phyloP scores from a whole-genome alignment of 73 alveolate genomes.

The Effrenium voratum region DNA sequence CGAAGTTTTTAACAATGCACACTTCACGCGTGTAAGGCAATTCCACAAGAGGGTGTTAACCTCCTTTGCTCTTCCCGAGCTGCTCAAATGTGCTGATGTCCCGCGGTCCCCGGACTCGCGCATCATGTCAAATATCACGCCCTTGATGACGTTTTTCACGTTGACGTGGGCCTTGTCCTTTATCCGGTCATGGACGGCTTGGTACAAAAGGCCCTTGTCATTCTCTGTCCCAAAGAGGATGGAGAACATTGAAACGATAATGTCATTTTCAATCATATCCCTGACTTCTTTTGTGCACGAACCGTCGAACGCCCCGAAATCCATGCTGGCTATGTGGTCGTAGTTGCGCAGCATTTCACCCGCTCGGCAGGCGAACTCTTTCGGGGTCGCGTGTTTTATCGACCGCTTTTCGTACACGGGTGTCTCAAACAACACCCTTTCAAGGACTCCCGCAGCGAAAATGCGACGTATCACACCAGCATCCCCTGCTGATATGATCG shows the following conservation, averaged over 20 bases:
- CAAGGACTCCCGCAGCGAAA: neutral
- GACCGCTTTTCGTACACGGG: neutral
- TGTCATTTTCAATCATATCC: neutral
- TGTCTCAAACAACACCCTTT: neutral
- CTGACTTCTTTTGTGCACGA: neutral
- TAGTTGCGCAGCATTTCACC: neutral
- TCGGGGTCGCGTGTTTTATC: neutral
- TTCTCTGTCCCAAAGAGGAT: neutral
- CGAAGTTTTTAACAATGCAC: too few species aligned
- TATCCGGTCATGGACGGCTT: neutral
- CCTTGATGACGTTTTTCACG: neutral
- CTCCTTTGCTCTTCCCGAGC: too few species aligned
- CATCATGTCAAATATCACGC: neutral
- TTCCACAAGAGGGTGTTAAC: too few species aligned
- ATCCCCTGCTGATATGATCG: neutral
- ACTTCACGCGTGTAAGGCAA: too few species aligned
- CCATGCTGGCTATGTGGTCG: neutral
- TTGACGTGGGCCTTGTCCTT: neutral
- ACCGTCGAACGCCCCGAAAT: neutral
- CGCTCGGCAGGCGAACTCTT: neutral
- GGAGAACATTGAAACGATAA: neutral
- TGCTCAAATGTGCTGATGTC: too few species aligned
- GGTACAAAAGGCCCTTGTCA: neutral
- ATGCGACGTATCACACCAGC: neutral
- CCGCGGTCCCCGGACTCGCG: neutral